Evolutionary conservation across 2,329 filamentous ascomycete species (phyloP).

Genomic region (Colletotrichum tanaceti): DNA sequence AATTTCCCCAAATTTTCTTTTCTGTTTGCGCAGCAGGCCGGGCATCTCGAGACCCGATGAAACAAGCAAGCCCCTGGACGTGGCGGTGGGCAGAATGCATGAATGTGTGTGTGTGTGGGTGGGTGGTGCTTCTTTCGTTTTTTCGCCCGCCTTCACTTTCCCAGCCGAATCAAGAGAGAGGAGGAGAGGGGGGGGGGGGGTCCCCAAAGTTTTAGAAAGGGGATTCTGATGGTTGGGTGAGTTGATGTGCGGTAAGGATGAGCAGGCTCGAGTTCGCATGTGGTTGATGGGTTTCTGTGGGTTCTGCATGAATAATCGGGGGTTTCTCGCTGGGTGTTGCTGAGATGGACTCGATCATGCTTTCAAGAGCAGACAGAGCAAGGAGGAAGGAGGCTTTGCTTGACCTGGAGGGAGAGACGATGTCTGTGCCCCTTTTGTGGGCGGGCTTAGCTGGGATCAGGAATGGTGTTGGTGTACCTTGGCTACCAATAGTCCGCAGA

Average conservation of each 20-base stretch:
- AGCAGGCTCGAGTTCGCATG: neutral
- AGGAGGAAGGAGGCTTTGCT: slow-evolving; percentile 7
- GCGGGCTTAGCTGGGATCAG: neutral
- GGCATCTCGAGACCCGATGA: neutral
- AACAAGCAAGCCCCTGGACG: slow-evolving; percentile 29
- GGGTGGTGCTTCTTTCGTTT: slow-evolving; percentile 22
- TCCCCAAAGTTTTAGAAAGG: slow-evolving; percentile 6
- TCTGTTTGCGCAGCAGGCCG: neutral
- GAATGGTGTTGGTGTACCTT: neutral
- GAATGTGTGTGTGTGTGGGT: slow-evolving; percentile 38
- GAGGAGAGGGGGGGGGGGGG: neutral
- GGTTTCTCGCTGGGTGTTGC: slow-evolving; percentile 12
- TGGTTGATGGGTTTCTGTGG: neutral
- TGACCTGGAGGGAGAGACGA: slow-evolving; percentile 11
- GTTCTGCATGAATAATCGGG: slow-evolving; percentile 32
- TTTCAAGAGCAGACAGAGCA: slow-evolving; percentile 5
- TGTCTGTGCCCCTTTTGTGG: neutral
- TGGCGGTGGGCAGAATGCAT: slow-evolving; percentile 24
- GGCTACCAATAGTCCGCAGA: slow-evolving; percentile 12
- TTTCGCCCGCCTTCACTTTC: slow-evolving; percentile 13
- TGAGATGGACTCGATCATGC: slow-evolving; percentile 19
- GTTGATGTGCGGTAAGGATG: slow-evolving; percentile 32
- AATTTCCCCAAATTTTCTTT: slow-evolving; percentile 12
- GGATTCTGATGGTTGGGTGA: slow-evolving; percentile 4
- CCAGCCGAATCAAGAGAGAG: slow-evolving; percentile 3